Conservation (phyloP, 2,329 filamentous ascomycete species). For the Zymoseptoria brevis region DNA sequence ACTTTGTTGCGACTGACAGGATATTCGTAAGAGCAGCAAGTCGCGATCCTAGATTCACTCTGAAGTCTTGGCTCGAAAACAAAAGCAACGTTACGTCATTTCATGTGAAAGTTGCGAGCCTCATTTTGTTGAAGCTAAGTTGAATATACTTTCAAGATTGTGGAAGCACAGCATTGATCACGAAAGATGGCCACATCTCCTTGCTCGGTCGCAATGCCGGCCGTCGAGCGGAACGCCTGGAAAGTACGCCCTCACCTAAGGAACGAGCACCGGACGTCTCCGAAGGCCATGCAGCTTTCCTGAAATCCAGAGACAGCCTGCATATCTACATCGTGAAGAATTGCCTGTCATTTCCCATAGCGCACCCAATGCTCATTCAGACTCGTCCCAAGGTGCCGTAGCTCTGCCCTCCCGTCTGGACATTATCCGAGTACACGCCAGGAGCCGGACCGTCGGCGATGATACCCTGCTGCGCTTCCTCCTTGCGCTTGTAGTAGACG, state of each 20-base stretch:
- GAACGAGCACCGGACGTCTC: background rate
- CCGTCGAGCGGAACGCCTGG: background rate
- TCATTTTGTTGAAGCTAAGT: background rate
- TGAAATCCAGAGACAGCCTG: too few species aligned
- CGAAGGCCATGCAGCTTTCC: too few species aligned
- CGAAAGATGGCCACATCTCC: background rate
- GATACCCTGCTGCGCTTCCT: conserved; percentile 46
- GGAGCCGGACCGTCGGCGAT: conserved; percentile 51
- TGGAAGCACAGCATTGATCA: background rate
- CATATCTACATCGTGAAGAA: background rate
- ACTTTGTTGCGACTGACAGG: too few species aligned
- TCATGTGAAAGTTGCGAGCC: background rate
- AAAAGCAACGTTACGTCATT: background rate
- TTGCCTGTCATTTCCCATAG: too few species aligned
- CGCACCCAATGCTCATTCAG: background rate
- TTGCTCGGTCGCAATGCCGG: background rate
- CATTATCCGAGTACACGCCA: conserved; percentile 62
- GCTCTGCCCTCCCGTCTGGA: conserved; percentile 57
- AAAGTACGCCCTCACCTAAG: background rate
- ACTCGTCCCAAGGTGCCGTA: conserved; percentile 23
- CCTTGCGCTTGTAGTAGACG: conserved; percentile 68
- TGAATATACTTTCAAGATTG: background rate
- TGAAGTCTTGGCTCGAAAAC: background rate
- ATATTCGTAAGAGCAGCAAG: too few species aligned
- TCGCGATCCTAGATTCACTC: background rate